A percentile compares a stretch with the other conserved stretches of the same genome.
Evolutionary conservation across 2,329 filamentous ascomycete genomes (phyloP).

Genomic region (Calycina herbarum): DNA sequence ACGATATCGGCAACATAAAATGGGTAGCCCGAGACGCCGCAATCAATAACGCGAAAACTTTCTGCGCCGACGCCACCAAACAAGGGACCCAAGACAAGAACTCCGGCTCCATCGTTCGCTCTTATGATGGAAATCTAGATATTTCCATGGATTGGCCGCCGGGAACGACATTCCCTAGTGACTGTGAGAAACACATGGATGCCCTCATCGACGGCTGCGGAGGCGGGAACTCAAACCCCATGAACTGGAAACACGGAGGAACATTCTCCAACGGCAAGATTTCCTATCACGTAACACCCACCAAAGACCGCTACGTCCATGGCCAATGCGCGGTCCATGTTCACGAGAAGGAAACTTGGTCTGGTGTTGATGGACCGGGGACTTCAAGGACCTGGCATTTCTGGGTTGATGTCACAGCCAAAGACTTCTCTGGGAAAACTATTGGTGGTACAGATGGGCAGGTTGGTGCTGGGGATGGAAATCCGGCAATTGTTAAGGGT

Average conservation of each 20-base stretch:
- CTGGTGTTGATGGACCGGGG: slow-evolving; percentile 1
- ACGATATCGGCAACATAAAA: slow-evolving; percentile 8
- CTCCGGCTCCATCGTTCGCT: background rate
- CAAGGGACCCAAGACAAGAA: slow-evolving; percentile 7
- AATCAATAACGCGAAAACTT: background rate
- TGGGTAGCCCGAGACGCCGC: background rate
- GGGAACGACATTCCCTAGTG: background rate
- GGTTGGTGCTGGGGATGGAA: background rate
- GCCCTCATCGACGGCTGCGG: slow-evolving; percentile 3
- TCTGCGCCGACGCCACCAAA: slow-evolving; percentile 9
- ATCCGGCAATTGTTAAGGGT: background rate
- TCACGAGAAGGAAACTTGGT: background rate
- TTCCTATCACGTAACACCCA: slow-evolving; percentile 4
- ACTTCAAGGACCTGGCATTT: background rate
- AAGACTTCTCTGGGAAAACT: background rate
- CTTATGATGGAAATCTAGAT: background rate
- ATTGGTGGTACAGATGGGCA: background rate
- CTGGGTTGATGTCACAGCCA: slow-evolving; percentile 1
- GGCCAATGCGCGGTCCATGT: slow-evolving; percentile 3
- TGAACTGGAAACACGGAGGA: slow-evolving; percentile 15
- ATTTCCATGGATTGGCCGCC: slow-evolving; percentile 9
- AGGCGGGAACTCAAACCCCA: slow-evolving; percentile 1
- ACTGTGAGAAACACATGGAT: background rate
- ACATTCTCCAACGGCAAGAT: background rate
- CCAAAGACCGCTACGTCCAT: background rate